These are phyloP conservation scores for Primulina tabacum DNA, from an alignment of 257 asterid genomes.

Conservation along the genomic window DNA sequence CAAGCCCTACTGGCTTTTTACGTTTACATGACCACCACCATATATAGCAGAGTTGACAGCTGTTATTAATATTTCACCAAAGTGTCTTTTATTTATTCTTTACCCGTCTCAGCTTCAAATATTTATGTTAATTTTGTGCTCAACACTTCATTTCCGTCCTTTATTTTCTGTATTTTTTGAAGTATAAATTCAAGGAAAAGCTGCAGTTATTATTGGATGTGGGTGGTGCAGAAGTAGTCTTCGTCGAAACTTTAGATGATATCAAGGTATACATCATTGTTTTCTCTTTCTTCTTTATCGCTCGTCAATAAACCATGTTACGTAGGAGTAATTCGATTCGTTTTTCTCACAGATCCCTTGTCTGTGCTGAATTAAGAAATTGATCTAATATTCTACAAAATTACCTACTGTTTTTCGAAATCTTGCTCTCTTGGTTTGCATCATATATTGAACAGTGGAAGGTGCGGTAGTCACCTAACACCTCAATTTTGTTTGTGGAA, in stretches of 20 bases:
- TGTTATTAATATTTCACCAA: neutral
- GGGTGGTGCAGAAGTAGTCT: conserved; percentile 70
- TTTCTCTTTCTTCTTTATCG: conserved; percentile 20
- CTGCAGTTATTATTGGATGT: conserved; percentile 65
- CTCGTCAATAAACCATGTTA: conserved; percentile 13
- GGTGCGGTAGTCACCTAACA: neutral
- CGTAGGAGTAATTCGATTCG: neutral
- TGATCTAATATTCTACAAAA: conserved; percentile 3
- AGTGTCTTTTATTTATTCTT: neutral
- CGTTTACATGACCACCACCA: neutral
- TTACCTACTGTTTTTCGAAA: neutral
- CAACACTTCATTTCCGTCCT: neutral
- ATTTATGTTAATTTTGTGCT: neutral
- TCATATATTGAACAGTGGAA: neutral
- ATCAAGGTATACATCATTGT: conserved; percentile 43
- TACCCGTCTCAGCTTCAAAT: conserved; percentile 13
- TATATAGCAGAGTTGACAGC: neutral
- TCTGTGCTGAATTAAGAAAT: conserved; percentile 9
- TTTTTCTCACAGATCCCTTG: conserved; percentile 10
- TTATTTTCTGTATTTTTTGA: conserved; percentile 25
- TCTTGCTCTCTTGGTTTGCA: neutral
- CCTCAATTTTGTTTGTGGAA: neutral
- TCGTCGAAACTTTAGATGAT: conserved; percentile 41
- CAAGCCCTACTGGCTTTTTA: neutral
- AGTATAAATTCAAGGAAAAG: conserved; percentile 79